Evolutionary conservation across 371 early-diverging fungal genomes (phyloP), one percentile per base, ranked within the genome.

Genomic region (Mucor velutinosus): DNA sequence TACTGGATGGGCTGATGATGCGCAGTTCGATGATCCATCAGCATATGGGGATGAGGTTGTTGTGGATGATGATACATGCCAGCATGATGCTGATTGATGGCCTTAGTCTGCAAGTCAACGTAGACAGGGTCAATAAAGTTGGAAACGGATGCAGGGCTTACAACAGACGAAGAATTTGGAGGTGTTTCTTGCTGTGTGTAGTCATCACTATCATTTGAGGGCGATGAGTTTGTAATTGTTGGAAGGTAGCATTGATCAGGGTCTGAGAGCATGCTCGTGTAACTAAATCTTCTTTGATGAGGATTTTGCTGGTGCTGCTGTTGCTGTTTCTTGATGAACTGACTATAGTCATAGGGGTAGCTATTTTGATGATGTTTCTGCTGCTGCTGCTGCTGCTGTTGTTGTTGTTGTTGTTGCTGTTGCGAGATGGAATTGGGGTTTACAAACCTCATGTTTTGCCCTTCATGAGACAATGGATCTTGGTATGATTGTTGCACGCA

Each of bases 201-300:
- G 15, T 64, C 76, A 49, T 79, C 76, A 45, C 73, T 74, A 47
- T 69, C 69, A 53, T 75, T 73, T 71, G 73, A 32, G 74, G 77
- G 39, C 69, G 64, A 64, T 29, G 64, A 75, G 45, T 67, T 39
- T 66, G 67, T 27, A 62, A 73, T 33, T 67, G 64, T 55, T 59
- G 60, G 56, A 11, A 58, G 37, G 51, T 76, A 74, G 43, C 75
- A 76, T n/a, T 64, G 62, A 29, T 73, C 74, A 37, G 73, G 66
- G n/a, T 75, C 72, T 39, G 83, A 80, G 14, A 83, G 53, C 76
- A 83, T 70, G 37, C 79, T 79, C 11, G 83, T 71, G 39, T 80
- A 83, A 62, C 80, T 80, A 60, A 83, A 83, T 12, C 80, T 72
- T 63, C 77, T 72, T 11, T 60, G 62, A n/a, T 67, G 43, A 19